These are phyloP conservation scores for Phyllostachys edulis DNA, from an alignment of 176 grass and related monocot genomes.

Conservation along the genomic window DNA sequence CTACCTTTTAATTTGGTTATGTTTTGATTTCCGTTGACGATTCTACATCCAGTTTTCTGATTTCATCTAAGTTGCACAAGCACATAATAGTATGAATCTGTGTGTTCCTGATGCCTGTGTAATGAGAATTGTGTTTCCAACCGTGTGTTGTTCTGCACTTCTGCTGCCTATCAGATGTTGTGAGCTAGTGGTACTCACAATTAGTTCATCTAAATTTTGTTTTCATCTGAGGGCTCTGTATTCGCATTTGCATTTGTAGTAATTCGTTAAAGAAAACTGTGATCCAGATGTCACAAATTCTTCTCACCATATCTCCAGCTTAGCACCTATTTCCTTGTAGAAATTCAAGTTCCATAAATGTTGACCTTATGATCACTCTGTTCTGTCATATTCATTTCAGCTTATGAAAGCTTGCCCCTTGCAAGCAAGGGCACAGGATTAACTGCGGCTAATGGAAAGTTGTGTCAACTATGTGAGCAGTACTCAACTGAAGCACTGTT, in stretches of 20 bases:
- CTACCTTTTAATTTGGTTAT: neutral
- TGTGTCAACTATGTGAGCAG: conserved; percentile 64
- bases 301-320: neutral
- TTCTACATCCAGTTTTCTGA: neutral
- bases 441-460: conserved; percentile 36
- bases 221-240: neutral
- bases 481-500: conserved; percentile 46
- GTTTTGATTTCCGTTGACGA: neutral
- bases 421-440: conserved; percentile 13
- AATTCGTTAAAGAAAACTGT: neutral
- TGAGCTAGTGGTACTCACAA: neutral
- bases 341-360: neutral
- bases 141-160: neutral
- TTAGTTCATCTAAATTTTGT: neutral
- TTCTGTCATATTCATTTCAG: conserved; percentile 33
- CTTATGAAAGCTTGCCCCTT: conserved; percentile 12
- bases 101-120: neutral
- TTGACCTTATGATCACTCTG: neutral
- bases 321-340: neutral
- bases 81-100: neutral
- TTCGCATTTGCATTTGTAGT: neutral
- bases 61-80: neutral
- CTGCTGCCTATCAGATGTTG: neutral
- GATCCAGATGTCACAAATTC: neutral
- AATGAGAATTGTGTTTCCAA: neutral